Base-by-base conservation (phyloP, 148 eudicot genomes). In the Talinum fruticosum region DNA sequence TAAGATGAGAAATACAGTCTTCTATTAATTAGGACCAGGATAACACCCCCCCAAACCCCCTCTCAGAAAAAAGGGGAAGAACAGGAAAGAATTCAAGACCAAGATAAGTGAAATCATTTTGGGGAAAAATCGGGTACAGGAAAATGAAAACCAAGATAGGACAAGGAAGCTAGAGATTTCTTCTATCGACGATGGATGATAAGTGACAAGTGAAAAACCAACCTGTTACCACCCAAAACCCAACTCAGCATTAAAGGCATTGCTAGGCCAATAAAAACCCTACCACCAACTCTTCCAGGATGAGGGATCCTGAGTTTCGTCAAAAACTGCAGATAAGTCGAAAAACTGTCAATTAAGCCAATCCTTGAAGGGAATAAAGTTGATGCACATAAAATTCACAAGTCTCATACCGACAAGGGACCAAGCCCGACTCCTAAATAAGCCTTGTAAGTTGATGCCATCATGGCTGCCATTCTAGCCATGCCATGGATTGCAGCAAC, bases 191-290 rank as follows among this genome's bases (percentile, higher is more conserved):
- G 30, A 59, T 59, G 29, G 29, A 59, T 59, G 24, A n/a, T 2
- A 59, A 28, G 66, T 28, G 32, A n/a, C 26, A 59, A 28, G 66
- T 28, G 32, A n/a, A 62, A 62, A 7, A 62, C 66, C 34, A 62
- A 96, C 99, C 97, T 94, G 84, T 96, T 88, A 74, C 99, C 99
- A 10, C 99, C 95, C 15, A 96, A 91, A 77, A 96, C 92, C 99
- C 99, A 96, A 79, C 92, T 89, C 64, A 96, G 83, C 99, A 96
- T 96, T 10, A 90, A 72, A 64, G 99, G 97, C 99, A 96, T 96
- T 30, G 83, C 94, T 72, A 82, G 83, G 86, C 88, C 89, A 54
- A 96, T 90, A 67, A 96, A 96, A 74, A 93, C 53, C 80, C 95
- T 87, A 51, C 97, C 99, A 70, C 97, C 99, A 76, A 96, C 95